Percentiles rank a stretch among this genome's conserved stretches.
Evolutionary conservation across 176 grass and related monocot species (phyloP).

Genomic region (Carex scoparia): DNA sequence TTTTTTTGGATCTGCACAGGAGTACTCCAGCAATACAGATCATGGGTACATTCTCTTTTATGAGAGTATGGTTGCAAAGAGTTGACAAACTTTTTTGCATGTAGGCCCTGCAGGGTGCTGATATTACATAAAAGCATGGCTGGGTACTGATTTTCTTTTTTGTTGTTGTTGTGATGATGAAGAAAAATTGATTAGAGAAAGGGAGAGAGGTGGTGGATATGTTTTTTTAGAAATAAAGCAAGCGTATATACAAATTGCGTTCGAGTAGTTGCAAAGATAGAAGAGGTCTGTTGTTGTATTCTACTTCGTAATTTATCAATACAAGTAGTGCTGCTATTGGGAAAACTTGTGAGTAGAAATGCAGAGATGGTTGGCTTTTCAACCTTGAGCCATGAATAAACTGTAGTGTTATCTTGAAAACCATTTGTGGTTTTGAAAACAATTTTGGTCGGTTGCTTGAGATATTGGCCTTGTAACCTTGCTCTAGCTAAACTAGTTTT

Average conservation of each 20-base stretch:
- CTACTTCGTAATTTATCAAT: not conserved
- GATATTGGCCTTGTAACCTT: not conserved
- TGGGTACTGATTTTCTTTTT: not conserved
- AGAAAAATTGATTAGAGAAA: slow-evolving; percentile 9
- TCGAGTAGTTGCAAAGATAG: slow-evolving; percentile 20
- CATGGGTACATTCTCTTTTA: slow-evolving; percentile 96
- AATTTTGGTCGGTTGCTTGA: not conserved
- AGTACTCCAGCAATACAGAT: slow-evolving; percentile 90
- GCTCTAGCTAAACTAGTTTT: not conserved
- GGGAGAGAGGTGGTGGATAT: not conserved
- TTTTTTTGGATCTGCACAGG: slow-evolving; percentile 84
- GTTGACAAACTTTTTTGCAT: slow-evolving; percentile 26
- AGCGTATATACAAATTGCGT: slow-evolving; percentile 9
- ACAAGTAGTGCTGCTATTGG: not conserved
- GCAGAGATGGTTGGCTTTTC: not conserved
- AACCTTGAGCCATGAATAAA: slow-evolving; percentile 1
- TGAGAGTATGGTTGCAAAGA: slow-evolving; percentile 50
- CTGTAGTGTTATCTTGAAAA: slow-evolving; percentile 10
- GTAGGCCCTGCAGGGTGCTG: not conserved
- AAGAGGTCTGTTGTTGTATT: slow-evolving; percentile 1
- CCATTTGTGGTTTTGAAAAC: slow-evolving; percentile 5
- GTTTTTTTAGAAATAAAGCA: slow-evolving; percentile 22
- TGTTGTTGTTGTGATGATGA: slow-evolving; percentile 25
- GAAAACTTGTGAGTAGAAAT: slow-evolving; percentile 4
- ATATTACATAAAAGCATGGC: slow-evolving; percentile 5